Conservation (phyloP, 1,139 yeast genomes). For the Meyerozyma sp. region DNA sequence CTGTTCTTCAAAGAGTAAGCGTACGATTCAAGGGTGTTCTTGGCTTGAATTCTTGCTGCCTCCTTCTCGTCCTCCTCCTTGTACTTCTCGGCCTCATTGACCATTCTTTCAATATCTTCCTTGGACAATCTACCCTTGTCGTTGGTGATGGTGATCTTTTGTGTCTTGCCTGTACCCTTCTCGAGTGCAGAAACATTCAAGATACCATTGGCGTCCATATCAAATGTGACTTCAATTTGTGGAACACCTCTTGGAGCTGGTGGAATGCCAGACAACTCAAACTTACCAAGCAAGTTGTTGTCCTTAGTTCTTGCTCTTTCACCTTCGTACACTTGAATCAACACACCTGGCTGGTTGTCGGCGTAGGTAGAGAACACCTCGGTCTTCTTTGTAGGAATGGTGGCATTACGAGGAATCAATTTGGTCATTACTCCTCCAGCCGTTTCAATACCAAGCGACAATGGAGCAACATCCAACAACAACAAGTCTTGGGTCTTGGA, state of each 20-base stretch:
- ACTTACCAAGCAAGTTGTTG: conserved; percentile 15
- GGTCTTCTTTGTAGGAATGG: conserved; percentile 15
- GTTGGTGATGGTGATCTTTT: conserved; percentile 70
- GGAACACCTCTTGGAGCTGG: conserved; percentile 17
- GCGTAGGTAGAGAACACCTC: conserved; percentile 15
- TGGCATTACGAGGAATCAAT: conserved; percentile 14
- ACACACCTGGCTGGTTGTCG: conserved; percentile 16
- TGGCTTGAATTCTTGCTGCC: conserved; percentile 67
- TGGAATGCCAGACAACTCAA: conserved; percentile 15
- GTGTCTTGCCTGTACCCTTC: conserved; percentile 59
- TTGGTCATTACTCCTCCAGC: conserved; percentile 16
- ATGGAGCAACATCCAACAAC: conserved; percentile 15
- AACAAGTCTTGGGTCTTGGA: conserved; percentile 20
- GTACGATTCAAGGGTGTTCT: conserved; percentile 84
- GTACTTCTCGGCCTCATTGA: conserved; percentile 60
- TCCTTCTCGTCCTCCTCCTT: conserved; percentile 83
- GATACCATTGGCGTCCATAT: conserved; percentile 15
- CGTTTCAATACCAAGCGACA: conserved; percentile 16
- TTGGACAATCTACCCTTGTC: conserved; percentile 24
- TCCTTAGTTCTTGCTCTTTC: conserved; percentile 15
- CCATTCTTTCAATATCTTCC: conserved; percentile 25
- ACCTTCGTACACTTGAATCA: conserved; percentile 15
- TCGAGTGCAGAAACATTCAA: conserved; percentile 14
- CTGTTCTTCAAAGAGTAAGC: conserved; percentile 76
- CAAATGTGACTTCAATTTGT: conserved; percentile 14